phyloP scores from a whole-genome alignment of 495 filamentous ascomycete genomes.

The Aspergillus bridgeri region DNA sequence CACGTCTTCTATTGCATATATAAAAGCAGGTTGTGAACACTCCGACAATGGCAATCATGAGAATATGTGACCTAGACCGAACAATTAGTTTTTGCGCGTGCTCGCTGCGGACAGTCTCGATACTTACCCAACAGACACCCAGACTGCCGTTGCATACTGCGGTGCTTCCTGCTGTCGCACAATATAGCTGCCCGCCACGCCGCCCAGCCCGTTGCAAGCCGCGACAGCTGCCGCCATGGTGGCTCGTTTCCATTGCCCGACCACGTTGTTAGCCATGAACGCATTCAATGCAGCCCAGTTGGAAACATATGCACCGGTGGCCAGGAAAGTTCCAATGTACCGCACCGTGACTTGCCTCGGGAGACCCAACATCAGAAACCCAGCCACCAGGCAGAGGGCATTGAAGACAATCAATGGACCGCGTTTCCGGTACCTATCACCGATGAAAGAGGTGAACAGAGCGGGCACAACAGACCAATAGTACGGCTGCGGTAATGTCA shows the following conservation, averaged over 20 bases:
- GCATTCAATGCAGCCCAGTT: conserved; percentile 79
- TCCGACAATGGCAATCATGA: conserved; percentile 61
- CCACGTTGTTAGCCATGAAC: conserved; percentile 69
- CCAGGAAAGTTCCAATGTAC: conserved; percentile 71
- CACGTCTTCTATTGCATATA: conserved; percentile 52
- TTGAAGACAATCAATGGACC: conserved; percentile 74
- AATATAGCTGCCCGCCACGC: conserved; percentile 74
- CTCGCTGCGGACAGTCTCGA: not conserved
- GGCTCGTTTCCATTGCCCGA: conserved; percentile 73
- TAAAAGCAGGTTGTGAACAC: conserved; percentile 62
- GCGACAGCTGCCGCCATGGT: conserved; percentile 67
- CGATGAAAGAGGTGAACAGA: conserved; percentile 63
- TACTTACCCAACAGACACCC: conserved; percentile 63
- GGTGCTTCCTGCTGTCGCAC: conserved; percentile 66
- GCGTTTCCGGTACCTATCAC: conserved; percentile 61
- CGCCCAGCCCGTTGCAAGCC: conserved; percentile 70
- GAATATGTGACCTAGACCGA: conserved; percentile 48
- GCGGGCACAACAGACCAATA: conserved; percentile 73
- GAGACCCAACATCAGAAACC: conserved; percentile 74
- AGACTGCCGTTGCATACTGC: conserved; percentile 65
- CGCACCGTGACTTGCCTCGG: conserved; percentile 60
- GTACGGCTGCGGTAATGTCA: conserved; percentile 49
- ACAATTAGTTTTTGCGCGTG: conserved; percentile 2
- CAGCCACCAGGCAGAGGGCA: conserved; percentile 63
- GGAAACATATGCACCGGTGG: conserved; percentile 72